phyloP scores from a whole-genome alignment of 169 alveolate genomes.

The Fabrea salina region DNA sequence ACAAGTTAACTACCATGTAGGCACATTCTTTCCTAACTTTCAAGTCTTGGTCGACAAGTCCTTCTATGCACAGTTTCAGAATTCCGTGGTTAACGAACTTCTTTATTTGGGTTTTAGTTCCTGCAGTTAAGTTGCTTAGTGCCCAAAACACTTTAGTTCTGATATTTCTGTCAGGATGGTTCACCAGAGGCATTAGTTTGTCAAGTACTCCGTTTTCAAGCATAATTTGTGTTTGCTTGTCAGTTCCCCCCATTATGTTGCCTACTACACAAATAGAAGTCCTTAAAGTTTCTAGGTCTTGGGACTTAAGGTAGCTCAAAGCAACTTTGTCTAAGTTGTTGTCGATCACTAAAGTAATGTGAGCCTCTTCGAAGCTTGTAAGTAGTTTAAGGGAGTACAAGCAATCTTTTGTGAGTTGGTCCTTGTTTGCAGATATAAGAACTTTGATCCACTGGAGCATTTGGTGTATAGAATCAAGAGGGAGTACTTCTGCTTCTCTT shows the following conservation, averaged over 20 bases:
- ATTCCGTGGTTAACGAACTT: neutral
- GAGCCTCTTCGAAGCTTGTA: no score
- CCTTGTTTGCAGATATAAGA: no score
- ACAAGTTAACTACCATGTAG: no score
- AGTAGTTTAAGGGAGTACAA: no score
- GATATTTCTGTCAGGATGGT: slow-evolving; percentile 87
- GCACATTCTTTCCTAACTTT: no score
- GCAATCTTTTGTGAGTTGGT: no score
- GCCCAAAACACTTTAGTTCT: slow-evolving; percentile 98
- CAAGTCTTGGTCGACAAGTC: neutral
- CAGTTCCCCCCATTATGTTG: neutral
- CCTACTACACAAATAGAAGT: neutral
- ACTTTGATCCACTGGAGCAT: no score
- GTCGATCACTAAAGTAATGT: no score
- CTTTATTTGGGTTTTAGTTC: slow-evolving; percentile 42
- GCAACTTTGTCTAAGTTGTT: no score
- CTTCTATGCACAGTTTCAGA: neutral
- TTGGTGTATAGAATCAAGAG: no score
- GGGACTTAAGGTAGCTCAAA: no score
- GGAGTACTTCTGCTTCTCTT: no score
- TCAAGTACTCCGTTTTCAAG: slow-evolving; percentile 91
- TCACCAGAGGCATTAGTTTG: slow-evolving; percentile 75
- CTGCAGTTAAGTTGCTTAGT: slow-evolving; percentile 95
- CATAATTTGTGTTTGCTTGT: slow-evolving; percentile 86
- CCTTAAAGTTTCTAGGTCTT: neutral